These are phyloP conservation scores for Moesziomyces sp. DNA, from an alignment of 1,284 basidiomycete genomes.

Conservation along the genomic window DNA sequence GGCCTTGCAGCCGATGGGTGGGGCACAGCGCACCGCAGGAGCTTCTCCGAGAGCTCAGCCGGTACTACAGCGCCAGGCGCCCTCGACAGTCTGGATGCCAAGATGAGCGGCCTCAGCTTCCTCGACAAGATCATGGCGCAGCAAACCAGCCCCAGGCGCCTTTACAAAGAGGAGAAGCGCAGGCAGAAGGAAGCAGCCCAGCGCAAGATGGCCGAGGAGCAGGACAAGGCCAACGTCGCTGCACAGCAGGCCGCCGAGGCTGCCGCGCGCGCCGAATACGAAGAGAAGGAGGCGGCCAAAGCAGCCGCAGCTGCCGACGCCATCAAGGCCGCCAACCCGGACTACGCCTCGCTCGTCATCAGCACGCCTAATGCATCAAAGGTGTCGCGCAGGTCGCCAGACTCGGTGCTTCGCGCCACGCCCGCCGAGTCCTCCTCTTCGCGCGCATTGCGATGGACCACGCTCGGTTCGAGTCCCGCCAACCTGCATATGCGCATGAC, in stretches of 20 bases:
- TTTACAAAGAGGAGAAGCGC: constrained; percentile 56
- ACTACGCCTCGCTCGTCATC: constrained; percentile 40
- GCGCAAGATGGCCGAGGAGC: constrained; percentile 23
- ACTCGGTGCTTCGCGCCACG: constrained; percentile 28
- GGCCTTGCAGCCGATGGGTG: constrained; percentile 35
- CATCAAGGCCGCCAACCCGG: constrained; percentile 37
- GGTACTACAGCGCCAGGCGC: constrained; percentile 20
- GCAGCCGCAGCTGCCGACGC: constrained; percentile 36
- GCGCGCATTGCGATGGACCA: constrained; percentile 40
- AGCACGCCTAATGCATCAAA: constrained; percentile 27
- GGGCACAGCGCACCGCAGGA: constrained; percentile 34
- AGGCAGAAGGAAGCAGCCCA: constrained; percentile 36
- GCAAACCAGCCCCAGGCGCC: constrained; percentile 59
- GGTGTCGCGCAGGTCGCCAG: constrained; percentile 33
- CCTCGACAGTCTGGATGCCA: constrained; percentile 42
- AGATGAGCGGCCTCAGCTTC: constrained; percentile 60
- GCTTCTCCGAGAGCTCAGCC: constrained; percentile 28
- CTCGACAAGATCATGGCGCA: constrained; percentile 64
- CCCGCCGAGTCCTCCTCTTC: constrained; percentile 28
- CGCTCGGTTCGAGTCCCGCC: constrained; percentile 36
- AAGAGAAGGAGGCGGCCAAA: constrained; percentile 37
- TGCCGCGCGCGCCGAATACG: constrained; percentile 33
- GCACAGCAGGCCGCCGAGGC: constrained; percentile 26
- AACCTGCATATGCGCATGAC: constrained; percentile 52
- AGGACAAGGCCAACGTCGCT: constrained; percentile 31